Evolutionary conservation across 1,284 basidiomycete species (phyloP).

Genomic region (Melampsora larici-populina): DNA sequence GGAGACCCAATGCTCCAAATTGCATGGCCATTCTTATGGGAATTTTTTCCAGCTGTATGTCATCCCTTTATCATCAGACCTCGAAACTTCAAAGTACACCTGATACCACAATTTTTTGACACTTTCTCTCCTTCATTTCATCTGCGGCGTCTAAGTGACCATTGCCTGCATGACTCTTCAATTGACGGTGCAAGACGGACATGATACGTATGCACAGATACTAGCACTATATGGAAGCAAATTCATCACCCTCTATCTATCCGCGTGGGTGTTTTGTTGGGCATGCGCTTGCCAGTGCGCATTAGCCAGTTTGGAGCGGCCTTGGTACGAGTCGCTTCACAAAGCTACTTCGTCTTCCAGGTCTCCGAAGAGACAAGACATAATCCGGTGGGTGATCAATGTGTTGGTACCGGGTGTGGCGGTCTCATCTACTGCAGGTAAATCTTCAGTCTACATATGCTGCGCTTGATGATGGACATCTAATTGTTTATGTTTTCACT

Average conservation of each 20-base stretch:
- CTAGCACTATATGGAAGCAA: slow-evolving; percentile 3
- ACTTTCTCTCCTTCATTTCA: not conserved
- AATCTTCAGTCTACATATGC: not conserved
- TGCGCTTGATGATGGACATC: not conserved
- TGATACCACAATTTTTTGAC: not conserved
- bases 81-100: not conserved
- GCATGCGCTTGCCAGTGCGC: slow-evolving; percentile 4
- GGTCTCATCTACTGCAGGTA: not conserved
- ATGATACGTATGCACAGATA: slow-evolving; percentile 3
- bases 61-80: not conserved
- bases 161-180: slow-evolving; percentile 5
- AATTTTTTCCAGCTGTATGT: not conserved
- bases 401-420: not conserved
- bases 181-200: not conserved
- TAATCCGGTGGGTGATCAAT: not conserved
- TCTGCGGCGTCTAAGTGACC: not conserved
- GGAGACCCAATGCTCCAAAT: slow-evolving; percentile 5
- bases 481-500: not conserved
- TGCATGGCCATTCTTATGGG: slow-evolving; percentile 5
- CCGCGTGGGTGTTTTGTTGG: not conserved
- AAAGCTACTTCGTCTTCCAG: slow-evolving; percentile 1
- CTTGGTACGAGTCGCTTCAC: slow-evolving; percentile 8
- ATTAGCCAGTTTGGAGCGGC: slow-evolving; percentile 1
- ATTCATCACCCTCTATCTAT: slow-evolving; percentile 4
- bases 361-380: not conserved